Base-by-base conservation (phyloP, 73 alveolate species). In the Paramecium pentaurelia region DNA sequence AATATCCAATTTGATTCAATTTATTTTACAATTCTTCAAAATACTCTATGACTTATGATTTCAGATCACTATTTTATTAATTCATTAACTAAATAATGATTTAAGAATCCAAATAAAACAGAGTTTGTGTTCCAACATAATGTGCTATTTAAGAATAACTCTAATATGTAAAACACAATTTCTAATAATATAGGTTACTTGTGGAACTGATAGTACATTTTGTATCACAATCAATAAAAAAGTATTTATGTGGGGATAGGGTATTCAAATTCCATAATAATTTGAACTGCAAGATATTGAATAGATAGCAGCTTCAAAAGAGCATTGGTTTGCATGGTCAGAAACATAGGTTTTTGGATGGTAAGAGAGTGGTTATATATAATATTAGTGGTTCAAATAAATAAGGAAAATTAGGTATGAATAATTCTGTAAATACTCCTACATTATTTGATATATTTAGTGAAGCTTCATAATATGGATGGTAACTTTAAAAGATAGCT, bases 401-500 rank as follows among this genome's bases (percentile, higher is more conserved):
- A 9, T 27, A 47, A 16, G 91, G 91, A 2, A 80, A 80, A 27
- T 49, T 80, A 10, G 91, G 91, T 1, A 49, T 80, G 71, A 49
- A 80, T 44, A 73, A 20, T 27, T 80, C 73, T 14, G 58, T 32
- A 5, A 25, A 80, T 32, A 32, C 44, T 4, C 75, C 91, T 1
- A 47, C 73, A 8, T 36, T 45, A 12, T 45, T 80, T 47, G 91
- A 80, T 40, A 80, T 80, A 3, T 80, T 80, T 27, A 45, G 64
- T 22, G 91, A 80, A 47, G 91, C 91, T 3, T 80, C 91, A 0
- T 14, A 80, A 45, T 80, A 80, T 80, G 91, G 91, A 25, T 80
- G 77, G 77, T 6, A 80, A 80, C 32, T 80, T 1, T n/a, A 32
- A 28, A 80, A 80, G 36, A 42, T 80, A 42, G 75, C 73, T n/a